Conservation (phyloP, 257 asterid species). For the Rhazya stricta region DNA sequence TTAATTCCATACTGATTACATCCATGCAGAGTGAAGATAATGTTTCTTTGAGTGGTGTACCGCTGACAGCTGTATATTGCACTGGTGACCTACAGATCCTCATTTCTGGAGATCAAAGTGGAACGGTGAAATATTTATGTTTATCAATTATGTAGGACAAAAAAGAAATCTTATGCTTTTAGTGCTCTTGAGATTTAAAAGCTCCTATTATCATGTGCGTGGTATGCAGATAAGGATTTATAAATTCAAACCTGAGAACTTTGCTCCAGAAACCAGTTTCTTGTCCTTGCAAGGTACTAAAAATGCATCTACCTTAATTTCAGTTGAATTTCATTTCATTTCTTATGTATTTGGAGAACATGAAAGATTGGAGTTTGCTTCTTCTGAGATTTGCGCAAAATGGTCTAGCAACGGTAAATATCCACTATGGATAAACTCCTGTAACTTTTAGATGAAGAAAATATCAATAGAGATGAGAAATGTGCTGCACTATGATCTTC, state of each 20-base stretch:
- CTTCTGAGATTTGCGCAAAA: background rate
- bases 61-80: constrained; percentile 63
- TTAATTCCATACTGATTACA: background rate
- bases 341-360: background rate
- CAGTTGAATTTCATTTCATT: background rate
- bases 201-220: constrained; percentile 10
- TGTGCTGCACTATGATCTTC: background rate
- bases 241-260: constrained; percentile 62
- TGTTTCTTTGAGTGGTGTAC: constrained; percentile 63
- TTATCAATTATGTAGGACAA: constrained; percentile 4
- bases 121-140: constrained; percentile 47
- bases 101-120: constrained; percentile 87
- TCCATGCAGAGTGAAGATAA: constrained; percentile 70
- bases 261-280: constrained; percentile 61
- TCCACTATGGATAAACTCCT: background rate
- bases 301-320: background rate
- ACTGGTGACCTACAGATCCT: constrained; percentile 46
- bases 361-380: background rate
- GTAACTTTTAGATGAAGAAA: background rate
- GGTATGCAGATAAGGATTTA: constrained; percentile 69
- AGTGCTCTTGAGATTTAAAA: background rate
- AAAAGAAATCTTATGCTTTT: constrained; percentile 2
- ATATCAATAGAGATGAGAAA: background rate
- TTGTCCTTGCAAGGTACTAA: constrained; percentile 67
- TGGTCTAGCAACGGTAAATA: background rate